Evolutionary conservation across 352 stramenopile genomes (phyloP), one percentile per base, ranked within the genome.

Genomic region (Pythium folliculosum): DNA sequence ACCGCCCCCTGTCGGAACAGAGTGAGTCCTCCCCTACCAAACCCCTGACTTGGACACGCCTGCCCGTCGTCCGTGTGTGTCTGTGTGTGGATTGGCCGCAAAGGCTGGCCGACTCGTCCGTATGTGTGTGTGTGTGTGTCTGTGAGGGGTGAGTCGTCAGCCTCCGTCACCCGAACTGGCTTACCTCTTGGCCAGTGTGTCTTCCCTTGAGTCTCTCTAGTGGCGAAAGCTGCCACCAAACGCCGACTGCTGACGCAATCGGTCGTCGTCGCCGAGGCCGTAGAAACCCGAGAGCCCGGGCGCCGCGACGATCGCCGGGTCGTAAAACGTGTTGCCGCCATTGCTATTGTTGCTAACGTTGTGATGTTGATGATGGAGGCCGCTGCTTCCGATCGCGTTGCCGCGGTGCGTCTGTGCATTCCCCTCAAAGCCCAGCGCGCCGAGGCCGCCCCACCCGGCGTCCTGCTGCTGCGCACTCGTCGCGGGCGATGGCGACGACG

Each of bases 291-390:
- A 21, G n/a, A 66, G 57, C 8, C 65, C 65, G 2, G 56, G 51
- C 5, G 57, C 73, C 13, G 82, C 70, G 30, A 82, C 69, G 54
- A 89, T 70, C 17, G 81, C 75, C 17, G 81, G 80, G 55, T 91
- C 81, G 55, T 85, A 87, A 37, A 84, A 89, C 30, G 51, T n/a
- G 14, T 12, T 17, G 49, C 43, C 32, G 38, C 59, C 27, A 19
- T 30, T 50, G 22, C 47, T 37, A 21, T 40, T 57, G 47, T 22
- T 32, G 27, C 27, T 32, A 5, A 5, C 27, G 27, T 5, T 32
- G 27, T 32, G 27, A 2, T 32, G 27, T 6, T 32, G 27, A 32
- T 32, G 27, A 32, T 32, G 27, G 27, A 32, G 27, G 27, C 27
- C 27, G 27, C 5, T 32, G 27, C 27, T 5, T 5, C 27, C 27